Percentiles rank a stretch among this genome's conserved stretches.
Evolutionary conservation across 2,329 filamentous ascomycete species (phyloP).

Genomic region (Talaromyces rugulosus): DNA sequence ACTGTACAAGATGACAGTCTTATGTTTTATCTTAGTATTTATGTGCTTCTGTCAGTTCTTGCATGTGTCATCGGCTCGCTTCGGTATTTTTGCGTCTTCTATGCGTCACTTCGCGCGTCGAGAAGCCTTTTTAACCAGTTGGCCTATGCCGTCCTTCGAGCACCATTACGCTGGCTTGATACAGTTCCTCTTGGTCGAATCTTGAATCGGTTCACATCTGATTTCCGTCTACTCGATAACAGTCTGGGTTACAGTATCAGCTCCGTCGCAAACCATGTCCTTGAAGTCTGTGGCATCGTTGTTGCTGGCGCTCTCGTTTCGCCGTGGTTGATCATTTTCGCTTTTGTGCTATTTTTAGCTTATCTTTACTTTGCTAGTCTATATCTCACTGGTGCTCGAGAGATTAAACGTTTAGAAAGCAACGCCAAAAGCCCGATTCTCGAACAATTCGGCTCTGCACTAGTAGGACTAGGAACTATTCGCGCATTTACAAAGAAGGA

Average conservation of each 20-base stretch:
- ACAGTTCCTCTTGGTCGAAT: slow-evolving; percentile 73
- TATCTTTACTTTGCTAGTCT: slow-evolving; percentile 54
- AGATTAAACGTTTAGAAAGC: slow-evolving; percentile 72
- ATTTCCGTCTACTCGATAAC: slow-evolving; percentile 71
- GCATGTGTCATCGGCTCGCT: slow-evolving; percentile 58
- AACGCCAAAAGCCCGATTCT: slow-evolving; percentile 74
- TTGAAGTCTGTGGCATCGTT: slow-evolving; percentile 63
- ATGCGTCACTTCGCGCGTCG: slow-evolving; percentile 64
- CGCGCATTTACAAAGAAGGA: slow-evolving; percentile 67
- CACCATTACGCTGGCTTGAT: slow-evolving; percentile 72
- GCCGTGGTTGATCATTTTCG: slow-evolving; percentile 60
- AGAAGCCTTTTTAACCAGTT: slow-evolving; percentile 63
- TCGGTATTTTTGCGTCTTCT: slow-evolving; percentile 61
- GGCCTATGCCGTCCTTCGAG: slow-evolving; percentile 63
- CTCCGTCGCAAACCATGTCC: slow-evolving; percentile 55
- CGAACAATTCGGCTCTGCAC: slow-evolving; percentile 69
- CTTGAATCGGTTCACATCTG: slow-evolving; percentile 72
- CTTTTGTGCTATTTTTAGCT: slow-evolving; percentile 54
- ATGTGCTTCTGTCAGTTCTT: slow-evolving; percentile 56
- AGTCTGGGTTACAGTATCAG: slow-evolving; percentile 60
- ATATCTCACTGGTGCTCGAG: slow-evolving; percentile 66
- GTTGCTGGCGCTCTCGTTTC: slow-evolving; percentile 65
- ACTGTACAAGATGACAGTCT: slow-evolving; percentile 42
- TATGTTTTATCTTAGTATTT: slow-evolving; percentile 65
- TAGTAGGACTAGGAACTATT: slow-evolving; percentile 70